These are phyloP conservation scores for Articulospora tetracladia DNA, from an alignment of 495 filamentous ascomycete genomes.

Conservation along the genomic window DNA sequence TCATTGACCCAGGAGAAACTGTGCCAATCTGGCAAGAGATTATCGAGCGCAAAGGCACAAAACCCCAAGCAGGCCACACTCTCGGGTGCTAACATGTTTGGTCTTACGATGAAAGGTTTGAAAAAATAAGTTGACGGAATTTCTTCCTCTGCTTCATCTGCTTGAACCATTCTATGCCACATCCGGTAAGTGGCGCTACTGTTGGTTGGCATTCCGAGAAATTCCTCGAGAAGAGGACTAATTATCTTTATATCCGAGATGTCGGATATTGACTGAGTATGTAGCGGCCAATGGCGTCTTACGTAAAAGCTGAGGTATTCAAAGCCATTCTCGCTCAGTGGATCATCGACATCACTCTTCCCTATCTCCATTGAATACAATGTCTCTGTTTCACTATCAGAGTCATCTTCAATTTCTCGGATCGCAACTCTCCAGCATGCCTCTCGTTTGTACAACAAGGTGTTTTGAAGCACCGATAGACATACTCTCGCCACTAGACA, in stretches of 20 bases:
- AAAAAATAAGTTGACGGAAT: neutral
- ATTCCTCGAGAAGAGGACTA: slow-evolving; percentile 22
- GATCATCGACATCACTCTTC: neutral
- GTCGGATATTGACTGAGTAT: slow-evolving; percentile 22
- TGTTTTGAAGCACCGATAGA: slow-evolving; percentile 7
- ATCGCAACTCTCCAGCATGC: slow-evolving; percentile 1
- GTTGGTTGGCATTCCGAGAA: slow-evolving; percentile 28
- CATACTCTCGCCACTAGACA: slow-evolving; percentile 12
- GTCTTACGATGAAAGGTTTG: neutral
- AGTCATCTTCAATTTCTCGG: neutral
- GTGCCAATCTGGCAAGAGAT: slow-evolving; percentile 30
- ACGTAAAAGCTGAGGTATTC: slow-evolving; percentile 25
- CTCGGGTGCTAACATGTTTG: slow-evolving; percentile 1
- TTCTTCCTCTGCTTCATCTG: too few relatives aligned
- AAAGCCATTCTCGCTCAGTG: slow-evolving; percentile 6
- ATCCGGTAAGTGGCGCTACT: slow-evolving; percentile 29
- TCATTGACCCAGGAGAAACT: slow-evolving; percentile 10
- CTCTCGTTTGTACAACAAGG: neutral
- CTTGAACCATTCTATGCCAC: neutral
- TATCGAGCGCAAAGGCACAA: slow-evolving; percentile 26
- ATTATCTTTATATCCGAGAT: slow-evolving; percentile 11
- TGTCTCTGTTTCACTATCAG: neutral
- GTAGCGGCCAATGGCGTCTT: slow-evolving; percentile 26
- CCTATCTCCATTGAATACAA: neutral
- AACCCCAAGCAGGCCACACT: slow-evolving; percentile 17